phyloP scores from a whole-genome alignment of 176 grass and related monocot species.

The Avena sativa region DNA sequence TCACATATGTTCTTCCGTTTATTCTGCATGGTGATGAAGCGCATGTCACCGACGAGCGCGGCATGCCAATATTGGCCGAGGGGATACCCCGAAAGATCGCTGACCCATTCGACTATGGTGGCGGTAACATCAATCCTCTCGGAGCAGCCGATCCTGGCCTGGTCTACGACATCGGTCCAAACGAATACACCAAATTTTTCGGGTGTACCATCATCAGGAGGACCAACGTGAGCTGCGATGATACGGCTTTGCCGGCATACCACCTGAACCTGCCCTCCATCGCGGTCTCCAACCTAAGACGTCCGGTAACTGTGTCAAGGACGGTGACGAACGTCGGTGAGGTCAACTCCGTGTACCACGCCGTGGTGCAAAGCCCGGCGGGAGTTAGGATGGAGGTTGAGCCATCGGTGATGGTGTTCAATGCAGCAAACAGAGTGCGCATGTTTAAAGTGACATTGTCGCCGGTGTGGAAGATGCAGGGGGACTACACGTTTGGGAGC shows the following conservation, averaged over 20 bases:
- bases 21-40: neutral
- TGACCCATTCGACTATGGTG: conserved; percentile 45
- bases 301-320: neutral
- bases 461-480: conserved; percentile 38
- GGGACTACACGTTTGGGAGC: conserved; percentile 46
- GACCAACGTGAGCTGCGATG: neutral
- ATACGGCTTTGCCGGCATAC: neutral
- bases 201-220: neutral
- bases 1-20: neutral
- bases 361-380: neutral
- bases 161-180: neutral
- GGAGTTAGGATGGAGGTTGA: conserved; percentile 43
- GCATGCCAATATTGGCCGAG: conserved; percentile 40
- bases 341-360: conserved; percentile 21
- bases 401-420: conserved; percentile 31
- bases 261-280: conserved; percentile 45
- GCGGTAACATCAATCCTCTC: neutral
- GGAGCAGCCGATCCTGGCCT: neutral
- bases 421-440: neutral
- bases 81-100: conserved; percentile 22
- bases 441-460: conserved; percentile 33
- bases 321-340: conserved; percentile 31
- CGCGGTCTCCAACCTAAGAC: conserved; percentile 22
- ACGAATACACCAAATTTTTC: neutral
- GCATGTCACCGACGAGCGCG: neutral